Percentiles rank a stretch among this genome's conserved stretches.
These are phyloP conservation scores for Colletotrichum sp. DNA, from an alignment of 2,329 filamentous ascomycete genomes.

Conservation along the genomic window DNA sequence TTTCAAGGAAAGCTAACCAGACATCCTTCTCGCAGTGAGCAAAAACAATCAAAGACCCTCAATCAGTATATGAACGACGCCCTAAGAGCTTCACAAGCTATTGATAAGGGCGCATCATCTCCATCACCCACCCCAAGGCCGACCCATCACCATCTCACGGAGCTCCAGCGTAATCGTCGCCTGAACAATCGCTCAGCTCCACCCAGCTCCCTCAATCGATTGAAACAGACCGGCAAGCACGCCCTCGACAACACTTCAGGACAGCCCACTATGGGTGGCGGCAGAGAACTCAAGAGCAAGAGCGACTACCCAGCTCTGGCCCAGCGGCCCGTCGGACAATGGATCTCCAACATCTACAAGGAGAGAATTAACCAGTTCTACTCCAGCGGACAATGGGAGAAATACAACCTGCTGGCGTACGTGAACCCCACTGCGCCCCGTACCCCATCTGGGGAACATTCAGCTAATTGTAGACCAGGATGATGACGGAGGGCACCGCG, in stretches of 20 bases:
- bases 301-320: constrained; percentile 59
- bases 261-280: constrained; percentile 55
- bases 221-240: constrained; percentile 1
- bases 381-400: constrained; percentile 76
- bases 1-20: constrained; percentile 11
- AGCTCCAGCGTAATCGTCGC: constrained; percentile 14
- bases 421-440: constrained; percentile 30
- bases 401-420: constrained; percentile 75
- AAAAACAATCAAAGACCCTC: not conserved
- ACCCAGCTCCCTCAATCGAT: constrained; percentile 13
- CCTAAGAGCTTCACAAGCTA: not conserved
- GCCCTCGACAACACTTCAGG: not conserved
- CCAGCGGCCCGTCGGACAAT: constrained; percentile 69
- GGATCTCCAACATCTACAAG: constrained; percentile 85
- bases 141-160: constrained; percentile 5
- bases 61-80: constrained; percentile 15
- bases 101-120: not conserved
- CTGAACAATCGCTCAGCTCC: constrained; percentile 42
- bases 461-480: constrained; percentile 47
- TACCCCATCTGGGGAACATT: constrained; percentile 1
- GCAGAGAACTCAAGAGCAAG: constrained; percentile 46
- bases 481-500: constrained; percentile 71
- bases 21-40: not conserved
- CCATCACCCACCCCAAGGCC: not conserved
- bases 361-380: constrained; percentile 85